phyloP scores from a whole-genome alignment of 371 early-diverging fungal species.

The Catenaria anguillulae region DNA sequence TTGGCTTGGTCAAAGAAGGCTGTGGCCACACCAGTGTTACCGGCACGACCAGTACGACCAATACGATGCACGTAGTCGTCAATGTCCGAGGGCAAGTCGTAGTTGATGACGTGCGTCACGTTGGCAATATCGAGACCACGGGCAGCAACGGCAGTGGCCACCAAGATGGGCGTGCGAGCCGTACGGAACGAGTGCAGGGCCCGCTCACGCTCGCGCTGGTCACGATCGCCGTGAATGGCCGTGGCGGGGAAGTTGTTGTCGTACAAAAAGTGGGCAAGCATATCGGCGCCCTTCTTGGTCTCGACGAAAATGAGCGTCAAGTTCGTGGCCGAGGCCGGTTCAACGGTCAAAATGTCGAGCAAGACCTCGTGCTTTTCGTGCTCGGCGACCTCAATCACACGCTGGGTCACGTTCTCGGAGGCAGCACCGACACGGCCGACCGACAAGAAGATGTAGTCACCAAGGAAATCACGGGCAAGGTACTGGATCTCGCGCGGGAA shows the following conservation, averaged over 20 bases:
- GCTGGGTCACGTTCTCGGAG: constrained; percentile 92
- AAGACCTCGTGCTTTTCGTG: constrained; percentile 62
- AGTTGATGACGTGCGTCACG: constrained; percentile 72
- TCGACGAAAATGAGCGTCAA: constrained; percentile 65
- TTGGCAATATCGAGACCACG: constrained; percentile 87
- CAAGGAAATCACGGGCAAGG: constrained; percentile 86
- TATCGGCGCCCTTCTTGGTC: constrained; percentile 64
- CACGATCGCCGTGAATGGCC: constrained; percentile 14
- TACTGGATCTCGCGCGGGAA: constrained; percentile 90
- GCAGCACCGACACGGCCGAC: constrained; percentile 94
- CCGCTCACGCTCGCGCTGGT: constrained; percentile 87
- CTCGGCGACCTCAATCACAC: constrained; percentile 71
- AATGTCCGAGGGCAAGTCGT: constrained; percentile 57
- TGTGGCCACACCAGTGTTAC: constrained; percentile 54
- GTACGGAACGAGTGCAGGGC: constrained; percentile 81
- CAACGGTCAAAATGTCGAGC: constrained; percentile 64
- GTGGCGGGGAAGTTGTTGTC: constrained; percentile 18
- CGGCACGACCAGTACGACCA: constrained; percentile 53
- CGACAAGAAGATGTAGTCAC: constrained; percentile 80
- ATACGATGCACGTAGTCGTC: constrained; percentile 28
- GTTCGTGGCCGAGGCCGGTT: constrained; percentile 28
- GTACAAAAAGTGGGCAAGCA: constrained; percentile 53
- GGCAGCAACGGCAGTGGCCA: constrained; percentile 98
- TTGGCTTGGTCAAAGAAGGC: constrained; percentile 46
- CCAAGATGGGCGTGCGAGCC: constrained; percentile 83